Conservation (phyloP, 1,139 yeast species). For the Pichia kudriavzevii region DNA sequence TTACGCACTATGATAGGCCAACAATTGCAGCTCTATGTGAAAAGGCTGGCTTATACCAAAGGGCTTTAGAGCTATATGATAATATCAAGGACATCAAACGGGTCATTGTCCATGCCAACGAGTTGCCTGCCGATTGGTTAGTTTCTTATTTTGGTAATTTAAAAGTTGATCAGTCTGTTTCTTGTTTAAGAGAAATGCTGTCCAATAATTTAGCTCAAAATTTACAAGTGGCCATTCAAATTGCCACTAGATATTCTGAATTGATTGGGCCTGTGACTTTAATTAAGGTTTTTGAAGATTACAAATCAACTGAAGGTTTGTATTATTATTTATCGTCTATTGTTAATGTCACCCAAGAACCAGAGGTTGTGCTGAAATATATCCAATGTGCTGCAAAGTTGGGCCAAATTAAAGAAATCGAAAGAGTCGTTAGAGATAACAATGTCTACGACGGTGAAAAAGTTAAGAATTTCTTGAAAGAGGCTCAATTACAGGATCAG, state of each 20-base stretch:
- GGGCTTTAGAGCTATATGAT: slow-evolving; percentile 93
- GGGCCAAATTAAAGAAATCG: slow-evolving; percentile 90
- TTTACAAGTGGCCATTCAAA: slow-evolving; percentile 90
- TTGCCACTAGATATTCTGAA: slow-evolving; percentile 93
- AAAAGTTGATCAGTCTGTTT: slow-evolving; percentile 87
- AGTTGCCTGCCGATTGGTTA: slow-evolving; percentile 88
- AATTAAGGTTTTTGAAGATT: slow-evolving; percentile 88
- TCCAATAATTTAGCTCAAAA: slow-evolving; percentile 72
- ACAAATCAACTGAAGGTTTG: slow-evolving; percentile 85
- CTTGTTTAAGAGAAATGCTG: slow-evolving; percentile 81
- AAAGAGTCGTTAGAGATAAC: slow-evolving; percentile 91
- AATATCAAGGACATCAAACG: slow-evolving; percentile 93
- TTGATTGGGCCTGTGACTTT: slow-evolving; percentile 80
- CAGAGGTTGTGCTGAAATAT: slow-evolving; percentile 92
- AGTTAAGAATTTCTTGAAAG: slow-evolving; percentile 94
- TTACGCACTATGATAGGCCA: slow-evolving; percentile 91
- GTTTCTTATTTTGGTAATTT: slow-evolving; percentile 88
- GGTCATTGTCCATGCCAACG: slow-evolving; percentile 81
- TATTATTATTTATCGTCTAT: slow-evolving; percentile 89
- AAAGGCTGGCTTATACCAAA: slow-evolving; percentile 86
- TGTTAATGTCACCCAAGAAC: slow-evolving; percentile 88
- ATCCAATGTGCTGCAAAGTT: slow-evolving; percentile 89
- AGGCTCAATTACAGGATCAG: slow-evolving; percentile 89
- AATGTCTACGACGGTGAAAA: slow-evolving; percentile 93
- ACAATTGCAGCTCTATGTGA: slow-evolving; percentile 89